Percentiles rank a stretch among this genome's conserved stretches.
phyloP scores from a whole-genome alignment of 1,139 yeast species.

The Ogataea hybrid region DNA sequence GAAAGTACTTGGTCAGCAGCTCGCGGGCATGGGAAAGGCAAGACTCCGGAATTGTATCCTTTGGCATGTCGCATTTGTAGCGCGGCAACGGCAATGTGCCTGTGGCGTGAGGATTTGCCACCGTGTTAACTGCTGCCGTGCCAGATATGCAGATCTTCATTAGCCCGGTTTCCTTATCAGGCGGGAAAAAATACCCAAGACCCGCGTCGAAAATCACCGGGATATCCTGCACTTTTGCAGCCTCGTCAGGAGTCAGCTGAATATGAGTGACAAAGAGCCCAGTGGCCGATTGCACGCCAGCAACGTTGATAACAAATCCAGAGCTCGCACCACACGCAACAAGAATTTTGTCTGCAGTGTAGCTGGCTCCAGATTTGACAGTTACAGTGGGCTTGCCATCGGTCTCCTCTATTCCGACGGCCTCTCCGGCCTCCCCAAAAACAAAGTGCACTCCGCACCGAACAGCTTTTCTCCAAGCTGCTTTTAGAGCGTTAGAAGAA shows the following conservation, averaged over 20 bases:
- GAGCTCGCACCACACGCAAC: constrained; percentile 39
- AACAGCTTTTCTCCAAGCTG: constrained; percentile 23
- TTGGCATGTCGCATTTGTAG: constrained; percentile 30
- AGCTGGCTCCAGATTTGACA: constrained; percentile 20
- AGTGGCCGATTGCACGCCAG: constrained; percentile 37
- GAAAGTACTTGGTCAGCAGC: constrained; percentile 30
- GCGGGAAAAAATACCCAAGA: constrained; percentile 49
- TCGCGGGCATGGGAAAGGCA: constrained; percentile 29
- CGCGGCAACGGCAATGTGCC: constrained; percentile 34
- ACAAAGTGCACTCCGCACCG: constrained; percentile 32
- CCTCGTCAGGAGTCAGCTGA: constrained; percentile 32
- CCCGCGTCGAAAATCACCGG: constrained; percentile 42
- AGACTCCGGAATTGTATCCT: constrained; percentile 36
- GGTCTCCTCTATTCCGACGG: constrained; percentile 15
- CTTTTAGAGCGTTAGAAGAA: constrained; percentile 32
- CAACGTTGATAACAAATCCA: constrained; percentile 34
- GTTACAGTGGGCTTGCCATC: constrained; percentile 16
- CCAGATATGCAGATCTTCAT: constrained; percentile 41
- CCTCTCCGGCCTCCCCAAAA: constrained; percentile 33
- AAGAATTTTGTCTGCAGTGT: constrained; percentile 33
- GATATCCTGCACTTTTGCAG: constrained; percentile 28
- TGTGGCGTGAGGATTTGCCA: constrained; percentile 27
- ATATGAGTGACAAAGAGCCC: constrained; percentile 40
- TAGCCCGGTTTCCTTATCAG: constrained; percentile 37
- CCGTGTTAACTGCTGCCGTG: constrained; percentile 27